phyloP scores from a whole-genome alignment of 495 filamentous ascomycete genomes.

The Annulohypoxylon moriforme region DNA sequence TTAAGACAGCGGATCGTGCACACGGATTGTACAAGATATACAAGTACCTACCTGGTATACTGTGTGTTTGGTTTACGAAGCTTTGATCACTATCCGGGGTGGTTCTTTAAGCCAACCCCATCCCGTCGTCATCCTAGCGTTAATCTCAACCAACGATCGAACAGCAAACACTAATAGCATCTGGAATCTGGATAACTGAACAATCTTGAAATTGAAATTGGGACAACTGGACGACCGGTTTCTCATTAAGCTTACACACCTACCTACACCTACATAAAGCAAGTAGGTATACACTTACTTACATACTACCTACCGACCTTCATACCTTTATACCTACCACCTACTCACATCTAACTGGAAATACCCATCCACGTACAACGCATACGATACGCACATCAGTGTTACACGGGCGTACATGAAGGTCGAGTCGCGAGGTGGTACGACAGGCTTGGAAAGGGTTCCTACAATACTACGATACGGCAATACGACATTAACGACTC shows the following conservation, averaged over 20 bases:
- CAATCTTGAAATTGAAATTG: background rate
- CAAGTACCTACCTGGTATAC: too few relatives aligned
- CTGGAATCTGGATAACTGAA: too few relatives aligned
- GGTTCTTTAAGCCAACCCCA: background rate
- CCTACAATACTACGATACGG: slow-evolving; percentile 2
- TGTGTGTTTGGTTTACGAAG: slow-evolving; percentile 22
- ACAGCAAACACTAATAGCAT: slow-evolving; percentile 11
- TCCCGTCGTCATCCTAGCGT: slow-evolving; percentile 12
- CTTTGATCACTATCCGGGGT: slow-evolving; percentile 15
- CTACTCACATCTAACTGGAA: background rate
- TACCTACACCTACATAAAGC: background rate
- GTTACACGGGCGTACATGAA: slow-evolving; percentile 2
- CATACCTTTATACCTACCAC: background rate
- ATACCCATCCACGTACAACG: slow-evolving; percentile 14
- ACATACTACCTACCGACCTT: background rate
- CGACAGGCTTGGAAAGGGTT: slow-evolving; percentile 19
- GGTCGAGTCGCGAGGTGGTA: slow-evolving; percentile 22
- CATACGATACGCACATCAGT: slow-evolving; percentile 21
- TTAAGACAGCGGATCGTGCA: slow-evolving; percentile 13
- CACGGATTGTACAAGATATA: background rate
- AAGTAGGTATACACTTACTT: background rate
- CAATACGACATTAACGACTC: slow-evolving; percentile 19
- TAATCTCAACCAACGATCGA: slow-evolving; percentile 15
- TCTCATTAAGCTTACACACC: slow-evolving; percentile 32
- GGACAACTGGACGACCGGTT: background rate